Evolutionary conservation across 2,329 filamentous ascomycete genomes (phyloP).

Genomic region (Tolypocladium ovalisporum): DNA sequence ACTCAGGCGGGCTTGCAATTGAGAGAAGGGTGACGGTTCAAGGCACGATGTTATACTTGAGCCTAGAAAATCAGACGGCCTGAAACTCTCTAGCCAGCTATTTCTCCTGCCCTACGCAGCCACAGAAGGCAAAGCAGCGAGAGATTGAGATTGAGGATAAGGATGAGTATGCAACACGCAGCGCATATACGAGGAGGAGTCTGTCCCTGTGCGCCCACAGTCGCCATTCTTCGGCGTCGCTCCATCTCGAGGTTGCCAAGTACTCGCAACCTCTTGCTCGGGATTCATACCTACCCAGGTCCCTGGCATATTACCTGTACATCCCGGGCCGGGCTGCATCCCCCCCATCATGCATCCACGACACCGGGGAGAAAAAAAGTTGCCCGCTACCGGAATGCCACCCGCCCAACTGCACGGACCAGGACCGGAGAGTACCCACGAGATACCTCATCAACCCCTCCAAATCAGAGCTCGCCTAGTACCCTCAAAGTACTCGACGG

Average conservation of each 20-base stretch:
- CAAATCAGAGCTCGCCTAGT: neutral
- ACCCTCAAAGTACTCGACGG: neutral
- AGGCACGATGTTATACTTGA: too few relatives aligned
- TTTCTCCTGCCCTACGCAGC: too few relatives aligned
- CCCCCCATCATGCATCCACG: too few relatives aligned
- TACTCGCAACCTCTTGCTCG: neutral
- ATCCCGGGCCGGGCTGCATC: neutral
- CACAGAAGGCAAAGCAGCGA: neutral
- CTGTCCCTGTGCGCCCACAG: neutral
- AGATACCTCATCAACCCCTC: neutral
- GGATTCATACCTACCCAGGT: neutral
- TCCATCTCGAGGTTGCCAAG: neutral
- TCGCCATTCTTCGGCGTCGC: neutral
- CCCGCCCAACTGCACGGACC: neutral
- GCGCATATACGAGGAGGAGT: neutral
- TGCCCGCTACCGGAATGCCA: neutral
- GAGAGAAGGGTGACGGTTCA: too few relatives aligned
- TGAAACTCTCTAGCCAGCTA: too few relatives aligned
- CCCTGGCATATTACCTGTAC: neutral
- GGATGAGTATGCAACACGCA: neutral
- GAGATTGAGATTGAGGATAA: neutral
- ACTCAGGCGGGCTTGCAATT: too few relatives aligned
- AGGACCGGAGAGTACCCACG: neutral
- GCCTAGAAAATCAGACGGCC: too few relatives aligned
- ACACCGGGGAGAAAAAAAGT: neutral